phyloP scores from a whole-genome alignment of 495 filamentous ascomycete species.

The Monascus purpureus region DNA sequence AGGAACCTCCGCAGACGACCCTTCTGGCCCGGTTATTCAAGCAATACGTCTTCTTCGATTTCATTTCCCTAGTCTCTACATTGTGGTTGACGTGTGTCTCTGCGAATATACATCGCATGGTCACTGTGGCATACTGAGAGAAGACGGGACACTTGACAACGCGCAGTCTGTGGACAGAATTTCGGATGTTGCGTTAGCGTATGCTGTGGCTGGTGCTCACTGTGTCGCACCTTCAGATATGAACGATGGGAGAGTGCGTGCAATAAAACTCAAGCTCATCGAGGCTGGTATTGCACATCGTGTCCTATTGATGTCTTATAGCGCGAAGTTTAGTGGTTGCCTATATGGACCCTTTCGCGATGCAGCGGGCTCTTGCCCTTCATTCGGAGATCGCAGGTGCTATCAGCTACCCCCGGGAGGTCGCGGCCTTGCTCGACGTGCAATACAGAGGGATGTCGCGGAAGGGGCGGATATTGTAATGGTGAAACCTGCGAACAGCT shows the following conservation, averaged over 20 bases:
- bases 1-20: constrained; percentile 88
- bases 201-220: constrained; percentile 85
- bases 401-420: constrained; percentile 92
- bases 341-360: constrained; percentile 96
- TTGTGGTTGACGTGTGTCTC: constrained; percentile 85
- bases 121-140: constrained; percentile 87
- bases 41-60: constrained; percentile 69
- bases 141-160: constrained; percentile 89
- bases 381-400: constrained; percentile 88
- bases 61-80: constrained; percentile 75
- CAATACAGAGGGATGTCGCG: constrained; percentile 75
- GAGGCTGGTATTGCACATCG: constrained; percentile 82
- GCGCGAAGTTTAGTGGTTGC: constrained; percentile 92
- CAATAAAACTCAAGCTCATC: constrained; percentile 92
- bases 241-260: constrained; percentile 93
- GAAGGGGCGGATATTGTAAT: constrained; percentile 98
- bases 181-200: constrained; percentile 82
- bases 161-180: constrained; percentile 82
- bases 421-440: constrained; percentile 82
- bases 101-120: constrained; percentile 99
- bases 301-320: constrained; percentile 88
- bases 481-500: constrained; percentile 93
- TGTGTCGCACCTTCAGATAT: constrained; percentile 96
- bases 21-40: constrained; percentile 78
- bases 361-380: constrained; percentile 81